Conservation (phyloP, 2,329 filamentous ascomycete species). For the Exophiala oligosperma region DNA sequence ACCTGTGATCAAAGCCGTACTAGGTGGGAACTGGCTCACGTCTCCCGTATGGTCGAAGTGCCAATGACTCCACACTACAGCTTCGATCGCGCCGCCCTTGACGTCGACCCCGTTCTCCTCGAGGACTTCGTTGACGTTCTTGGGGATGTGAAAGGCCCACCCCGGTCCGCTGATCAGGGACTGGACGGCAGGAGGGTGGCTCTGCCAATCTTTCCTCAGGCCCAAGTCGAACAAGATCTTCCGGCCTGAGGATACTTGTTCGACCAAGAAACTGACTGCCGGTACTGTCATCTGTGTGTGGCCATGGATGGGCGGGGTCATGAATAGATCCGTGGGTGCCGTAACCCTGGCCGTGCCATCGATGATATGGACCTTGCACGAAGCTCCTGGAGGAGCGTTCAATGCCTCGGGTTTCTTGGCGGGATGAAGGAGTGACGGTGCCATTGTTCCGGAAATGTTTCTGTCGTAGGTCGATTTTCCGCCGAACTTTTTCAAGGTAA, state of each 20-base stretch:
- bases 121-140: slow-evolving; percentile 33
- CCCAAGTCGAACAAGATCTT: slow-evolving; percentile 31
- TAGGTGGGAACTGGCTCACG: slow-evolving; percentile 46
- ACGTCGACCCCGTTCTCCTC: slow-evolving; percentile 24
- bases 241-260: slow-evolving; percentile 4
- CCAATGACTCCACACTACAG: slow-evolving; percentile 34
- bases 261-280: slow-evolving; percentile 14
- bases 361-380: slow-evolving; percentile 9
- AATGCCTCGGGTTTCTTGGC: slow-evolving; percentile 1
- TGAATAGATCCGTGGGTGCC: slow-evolving; percentile 5
- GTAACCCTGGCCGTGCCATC: slow-evolving; percentile 7
- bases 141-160: slow-evolving; percentile 20
- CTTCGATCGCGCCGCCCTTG: slow-evolving; percentile 27
- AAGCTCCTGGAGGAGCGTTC: slow-evolving; percentile 3
- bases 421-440: background rate
- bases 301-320: slow-evolving; percentile 9
- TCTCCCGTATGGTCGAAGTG: slow-evolving; percentile 53
- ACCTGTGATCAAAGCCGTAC: slow-evolving; percentile 53
- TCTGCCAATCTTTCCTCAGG: slow-evolving; percentile 30
- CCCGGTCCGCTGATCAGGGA: slow-evolving; percentile 5
- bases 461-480: too few relatives aligned
- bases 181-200: slow-evolving; percentile 15
- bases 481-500: too few relatives aligned
- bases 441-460: background rate
- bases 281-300: slow-evolving; percentile 6